A percentile compares a stretch with the other conserved stretches of the same genome.
Conservation (phyloP, 805 yeast genomes). For the Wickerhamomyces strasburgensis region DNA sequence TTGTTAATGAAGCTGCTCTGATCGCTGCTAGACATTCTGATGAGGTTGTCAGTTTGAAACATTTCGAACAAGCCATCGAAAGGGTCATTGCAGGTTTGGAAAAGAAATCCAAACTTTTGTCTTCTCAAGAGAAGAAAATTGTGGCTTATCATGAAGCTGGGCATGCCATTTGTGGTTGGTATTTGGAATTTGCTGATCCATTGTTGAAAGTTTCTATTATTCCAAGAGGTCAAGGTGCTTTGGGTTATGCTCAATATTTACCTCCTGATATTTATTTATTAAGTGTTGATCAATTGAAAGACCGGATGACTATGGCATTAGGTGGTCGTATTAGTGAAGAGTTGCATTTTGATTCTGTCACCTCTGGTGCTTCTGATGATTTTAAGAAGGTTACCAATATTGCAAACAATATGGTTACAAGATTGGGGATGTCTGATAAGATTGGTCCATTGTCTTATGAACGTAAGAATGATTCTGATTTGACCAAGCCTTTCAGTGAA, state of each 20-base stretch:
- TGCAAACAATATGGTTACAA: conserved; percentile 90
- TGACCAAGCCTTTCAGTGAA: conserved; percentile 86
- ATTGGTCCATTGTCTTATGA: conserved; percentile 77
- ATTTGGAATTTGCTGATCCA: conserved; percentile 85
- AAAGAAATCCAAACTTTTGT: conserved; percentile 76
- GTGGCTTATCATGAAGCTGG: conserved; percentile 99
- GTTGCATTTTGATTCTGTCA: conserved; percentile 82
- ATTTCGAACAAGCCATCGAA: conserved; percentile 95
- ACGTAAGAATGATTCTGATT: conserved; percentile 57
- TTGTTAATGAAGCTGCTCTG: conserved; percentile 94
- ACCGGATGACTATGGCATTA: conserved; percentile 93
- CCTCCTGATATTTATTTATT: conserved; percentile 88
- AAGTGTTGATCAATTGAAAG: conserved; percentile 70
- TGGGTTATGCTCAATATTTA: conserved; percentile 95
- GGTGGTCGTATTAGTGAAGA: conserved; percentile 98
- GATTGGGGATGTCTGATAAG: conserved; percentile 84
- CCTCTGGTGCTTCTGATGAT: conserved; percentile 95
- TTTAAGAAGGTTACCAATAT: conserved; percentile 92
- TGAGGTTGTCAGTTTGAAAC: conserved; percentile 61
- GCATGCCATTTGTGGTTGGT: conserved; percentile 99
- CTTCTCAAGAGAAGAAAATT: conserved; percentile 79
- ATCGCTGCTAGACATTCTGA: conserved; percentile 88
- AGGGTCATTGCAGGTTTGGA: conserved; percentile 96
- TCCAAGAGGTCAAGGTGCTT: conserved; percentile 95
- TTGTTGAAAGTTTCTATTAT: conserved; percentile 91